Evolutionary conservation across 306 rosid species (phyloP).

Genomic region (Alnus rubra): DNA sequence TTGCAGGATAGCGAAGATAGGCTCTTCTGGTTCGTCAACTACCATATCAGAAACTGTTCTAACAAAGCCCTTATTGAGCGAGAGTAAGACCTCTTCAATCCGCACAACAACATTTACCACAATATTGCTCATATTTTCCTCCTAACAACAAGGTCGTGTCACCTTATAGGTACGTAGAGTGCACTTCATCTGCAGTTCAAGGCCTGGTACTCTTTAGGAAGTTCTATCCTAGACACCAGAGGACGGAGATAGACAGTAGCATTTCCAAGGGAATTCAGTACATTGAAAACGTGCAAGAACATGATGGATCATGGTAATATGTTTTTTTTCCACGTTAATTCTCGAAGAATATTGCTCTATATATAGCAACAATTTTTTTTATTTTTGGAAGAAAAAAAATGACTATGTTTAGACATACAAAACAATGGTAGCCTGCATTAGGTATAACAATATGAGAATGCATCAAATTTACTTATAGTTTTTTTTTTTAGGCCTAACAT

Average conservation of each 20-base stretch:
- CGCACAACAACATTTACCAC: background rate
- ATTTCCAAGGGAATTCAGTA: slow-evolving; percentile 45
- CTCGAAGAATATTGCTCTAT: no score
- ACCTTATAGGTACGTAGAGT: slow-evolving; percentile 27
- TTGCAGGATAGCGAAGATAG: no score
- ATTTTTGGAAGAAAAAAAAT: no score
- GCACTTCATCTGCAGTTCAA: slow-evolving; percentile 65
- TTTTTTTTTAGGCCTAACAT: no score
- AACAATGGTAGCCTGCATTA: no score
- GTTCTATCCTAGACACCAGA: slow-evolving; percentile 54
- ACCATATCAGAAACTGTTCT: no score
- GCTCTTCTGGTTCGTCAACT: no score
- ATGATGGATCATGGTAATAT: slow-evolving; percentile 76
- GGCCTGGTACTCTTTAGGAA: slow-evolving; percentile 53
- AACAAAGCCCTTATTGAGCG: slow-evolving; percentile 45
- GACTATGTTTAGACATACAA: no score
- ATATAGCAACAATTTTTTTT: background rate
- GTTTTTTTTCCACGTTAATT: no score
- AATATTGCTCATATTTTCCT: background rate
- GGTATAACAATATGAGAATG: no score
- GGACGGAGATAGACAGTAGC: slow-evolving; percentile 50
- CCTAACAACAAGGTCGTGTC: slow-evolving; percentile 33
- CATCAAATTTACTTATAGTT: no score
- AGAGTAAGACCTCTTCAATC: slow-evolving; percentile 42
- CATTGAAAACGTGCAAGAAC: slow-evolving; percentile 52